Conservation (phyloP, 306 rosid genomes). For the Casuarina glauca region DNA sequence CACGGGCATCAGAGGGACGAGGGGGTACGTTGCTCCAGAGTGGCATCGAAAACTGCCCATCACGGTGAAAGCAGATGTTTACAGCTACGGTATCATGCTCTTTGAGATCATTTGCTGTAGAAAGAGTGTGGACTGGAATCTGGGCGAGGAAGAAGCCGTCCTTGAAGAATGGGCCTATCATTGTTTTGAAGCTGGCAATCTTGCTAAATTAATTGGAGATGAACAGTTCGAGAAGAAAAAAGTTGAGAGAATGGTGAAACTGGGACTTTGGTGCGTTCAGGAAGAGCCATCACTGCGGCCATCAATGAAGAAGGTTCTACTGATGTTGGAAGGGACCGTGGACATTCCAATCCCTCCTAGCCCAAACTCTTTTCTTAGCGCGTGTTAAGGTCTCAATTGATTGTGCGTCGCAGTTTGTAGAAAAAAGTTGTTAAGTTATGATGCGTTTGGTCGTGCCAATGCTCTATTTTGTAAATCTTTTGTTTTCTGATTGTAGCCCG, state of each 20-base stretch:
- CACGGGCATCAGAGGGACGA: neutral
- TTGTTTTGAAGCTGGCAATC: neutral
- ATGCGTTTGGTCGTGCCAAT: no score
- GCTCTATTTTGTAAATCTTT: no score
- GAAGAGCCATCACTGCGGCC: neutral
- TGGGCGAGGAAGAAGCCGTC: neutral
- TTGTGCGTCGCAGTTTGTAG: no score
- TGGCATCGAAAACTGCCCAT: neutral
- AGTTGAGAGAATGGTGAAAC: neutral
- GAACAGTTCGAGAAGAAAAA: neutral
- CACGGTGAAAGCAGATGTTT: neutral
- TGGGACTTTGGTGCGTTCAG: neutral
- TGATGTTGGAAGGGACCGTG: neutral
- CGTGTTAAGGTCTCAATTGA: no score
- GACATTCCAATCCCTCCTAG: conserved; percentile 1
- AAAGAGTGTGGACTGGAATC: neutral
- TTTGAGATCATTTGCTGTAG: neutral
- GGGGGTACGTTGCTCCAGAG: neutral
- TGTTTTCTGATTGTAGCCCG: no score
- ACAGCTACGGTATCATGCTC: neutral
- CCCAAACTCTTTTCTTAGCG: neutral
- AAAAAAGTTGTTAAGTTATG: no score
- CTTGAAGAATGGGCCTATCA: neutral
- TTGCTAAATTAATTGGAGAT: neutral
- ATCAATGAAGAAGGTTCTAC: neutral